Evolutionary conservation across 108 stramenopile genomes (phyloP).

Genomic region (Cyclotella baltica): DNA sequence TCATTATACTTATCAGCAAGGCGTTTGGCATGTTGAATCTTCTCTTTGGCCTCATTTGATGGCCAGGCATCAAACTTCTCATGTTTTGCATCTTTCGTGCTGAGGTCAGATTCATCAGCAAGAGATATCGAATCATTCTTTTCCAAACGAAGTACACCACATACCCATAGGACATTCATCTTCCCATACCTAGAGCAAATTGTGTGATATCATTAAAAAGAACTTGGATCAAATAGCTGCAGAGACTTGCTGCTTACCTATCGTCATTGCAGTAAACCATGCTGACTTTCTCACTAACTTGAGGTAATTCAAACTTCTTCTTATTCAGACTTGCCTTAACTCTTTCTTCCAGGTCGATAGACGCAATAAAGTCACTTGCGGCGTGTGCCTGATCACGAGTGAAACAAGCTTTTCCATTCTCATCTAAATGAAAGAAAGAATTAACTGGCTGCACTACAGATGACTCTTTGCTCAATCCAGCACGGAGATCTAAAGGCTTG

Average conservation of each 20-base stretch:
- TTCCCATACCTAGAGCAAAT: constrained; percentile 8
- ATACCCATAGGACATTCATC: constrained; percentile 32
- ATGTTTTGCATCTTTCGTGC: background rate
- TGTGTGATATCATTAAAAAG: background rate
- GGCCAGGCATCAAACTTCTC: constrained; percentile 23
- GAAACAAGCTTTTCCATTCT: constrained; percentile 29
- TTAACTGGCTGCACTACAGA: background rate
- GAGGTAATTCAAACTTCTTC: constrained; percentile 24
- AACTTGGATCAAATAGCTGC: background rate
- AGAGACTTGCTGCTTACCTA: constrained; percentile 6
- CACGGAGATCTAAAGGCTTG: constrained; percentile 22
- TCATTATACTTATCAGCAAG: constrained; percentile 10
- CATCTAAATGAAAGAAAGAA: constrained; percentile 19
- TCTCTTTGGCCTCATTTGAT: constrained; percentile 8
- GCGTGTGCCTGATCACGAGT: constrained; percentile 13
- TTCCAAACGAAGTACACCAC: constrained; percentile 20
- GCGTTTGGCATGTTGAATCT: background rate
- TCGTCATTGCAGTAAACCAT: constrained; percentile 27
- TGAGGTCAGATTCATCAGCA: background rate
- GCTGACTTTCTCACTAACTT: constrained; percentile 18
- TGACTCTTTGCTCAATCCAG: constrained; percentile 21
- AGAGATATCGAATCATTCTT: background rate
- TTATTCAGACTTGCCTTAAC: constrained; percentile 23
- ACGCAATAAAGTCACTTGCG: constrained; percentile 29
- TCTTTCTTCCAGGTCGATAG: constrained; percentile 13